Percentiles rank a stretch among this genome's conserved stretches.
phyloP scores from a whole-genome alignment of 2,329 filamentous ascomycete species.

The Colletotrichum sp. region DNA sequence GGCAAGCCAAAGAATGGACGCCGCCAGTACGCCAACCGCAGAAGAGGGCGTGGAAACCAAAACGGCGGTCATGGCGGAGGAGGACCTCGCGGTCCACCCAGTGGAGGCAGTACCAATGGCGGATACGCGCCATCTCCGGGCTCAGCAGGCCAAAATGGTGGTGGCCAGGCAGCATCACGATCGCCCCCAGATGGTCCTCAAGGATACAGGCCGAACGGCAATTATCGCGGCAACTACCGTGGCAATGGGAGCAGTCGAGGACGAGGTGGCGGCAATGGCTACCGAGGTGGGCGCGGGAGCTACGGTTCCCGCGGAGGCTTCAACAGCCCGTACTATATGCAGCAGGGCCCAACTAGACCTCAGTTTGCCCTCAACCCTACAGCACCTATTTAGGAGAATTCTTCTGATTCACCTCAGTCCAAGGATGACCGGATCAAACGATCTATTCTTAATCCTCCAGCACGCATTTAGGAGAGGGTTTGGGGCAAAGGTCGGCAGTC shows the following conservation, averaged over 20 bases:
- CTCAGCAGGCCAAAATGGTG: neutral
- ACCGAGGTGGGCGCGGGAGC: neutral
- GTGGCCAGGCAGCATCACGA: neutral
- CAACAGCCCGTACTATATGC: neutral
- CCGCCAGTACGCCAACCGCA: constrained; percentile 32
- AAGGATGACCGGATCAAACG: neutral
- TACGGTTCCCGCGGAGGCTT: neutral
- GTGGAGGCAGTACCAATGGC: neutral
- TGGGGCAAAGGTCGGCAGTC: neutral
- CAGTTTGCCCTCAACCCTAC: constrained; percentile 8
- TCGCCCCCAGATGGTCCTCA: constrained; percentile 3
- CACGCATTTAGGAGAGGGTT: neutral
- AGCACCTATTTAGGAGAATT: neutral
- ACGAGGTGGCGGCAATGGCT: neutral
- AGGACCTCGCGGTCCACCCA: neutral
- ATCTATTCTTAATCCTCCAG: neutral
- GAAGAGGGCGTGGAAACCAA: constrained; percentile 25
- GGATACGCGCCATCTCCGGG: neutral
- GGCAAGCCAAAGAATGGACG: constrained; percentile 46
- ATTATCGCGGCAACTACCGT: constrained; percentile 1
- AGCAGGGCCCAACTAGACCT: neutral
- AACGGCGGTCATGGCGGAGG: neutral
- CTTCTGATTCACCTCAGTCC: neutral
- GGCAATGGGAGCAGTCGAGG: neutral
- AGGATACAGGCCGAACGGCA: constrained; percentile 1